Percentiles rank a stretch among this genome's conserved stretches.
phyloP scores from a whole-genome alignment of 2,329 filamentous ascomycete genomes.

The Hypoxylon sp. region DNA sequence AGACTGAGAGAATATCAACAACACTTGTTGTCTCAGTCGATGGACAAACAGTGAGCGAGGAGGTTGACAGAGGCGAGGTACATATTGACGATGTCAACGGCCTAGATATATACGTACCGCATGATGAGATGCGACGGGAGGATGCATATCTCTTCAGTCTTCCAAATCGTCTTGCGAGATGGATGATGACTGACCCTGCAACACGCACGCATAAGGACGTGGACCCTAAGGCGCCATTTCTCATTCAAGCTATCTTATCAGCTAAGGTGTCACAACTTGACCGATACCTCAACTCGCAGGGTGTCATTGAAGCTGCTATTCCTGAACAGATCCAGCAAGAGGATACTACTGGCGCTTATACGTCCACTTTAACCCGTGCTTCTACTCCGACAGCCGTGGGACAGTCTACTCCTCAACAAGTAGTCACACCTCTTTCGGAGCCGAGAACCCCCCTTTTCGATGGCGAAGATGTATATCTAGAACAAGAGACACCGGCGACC shows the following conservation, averaged over 20 bases:
- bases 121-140: conserved; percentile 33
- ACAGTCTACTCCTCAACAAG: conserved; percentile 9
- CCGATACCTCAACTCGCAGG: conserved; percentile 3
- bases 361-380: background rate
- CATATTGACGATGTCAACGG: conserved; percentile 32
- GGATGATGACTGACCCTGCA: conserved; percentile 33
- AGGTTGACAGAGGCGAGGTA: conserved; percentile 39
- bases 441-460: conserved; percentile 14
- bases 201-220: background rate
- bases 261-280: conserved; percentile 4
- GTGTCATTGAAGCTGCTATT: conserved; percentile 25
- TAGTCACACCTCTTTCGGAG: background rate
- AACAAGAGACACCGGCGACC: conserved; percentile 12
- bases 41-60: conserved; percentile 34
- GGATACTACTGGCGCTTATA: background rate
- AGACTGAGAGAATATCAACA: conserved; percentile 53
- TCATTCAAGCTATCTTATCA: conserved; percentile 3
- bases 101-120: conserved; percentile 52
- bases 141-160: conserved; percentile 6
- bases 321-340: conserved; percentile 12
- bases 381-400: background rate
- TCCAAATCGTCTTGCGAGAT: conserved; percentile 17
- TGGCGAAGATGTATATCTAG: background rate
- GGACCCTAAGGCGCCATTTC: background rate
- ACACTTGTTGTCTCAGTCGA: conserved; percentile 50